Evolutionary conservation across 1,284 basidiomycete species (phyloP), one percentile per base, ranked within the genome.

Genomic region (Mixia osmundae): DNA sequence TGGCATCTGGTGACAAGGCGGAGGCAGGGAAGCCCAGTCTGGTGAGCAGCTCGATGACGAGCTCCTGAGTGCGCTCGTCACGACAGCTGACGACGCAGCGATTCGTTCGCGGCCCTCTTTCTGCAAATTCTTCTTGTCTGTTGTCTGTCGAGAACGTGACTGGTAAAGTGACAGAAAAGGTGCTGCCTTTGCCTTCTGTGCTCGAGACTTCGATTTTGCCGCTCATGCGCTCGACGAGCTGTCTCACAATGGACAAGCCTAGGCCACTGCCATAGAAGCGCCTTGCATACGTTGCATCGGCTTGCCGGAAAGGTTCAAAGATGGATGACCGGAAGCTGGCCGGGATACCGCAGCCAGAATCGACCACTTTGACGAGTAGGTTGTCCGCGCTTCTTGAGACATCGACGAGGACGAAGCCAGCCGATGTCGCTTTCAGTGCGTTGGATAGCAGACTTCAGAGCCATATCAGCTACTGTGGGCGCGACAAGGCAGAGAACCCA

Each of bases 261-360:
- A 36, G 34, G 16, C 34, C 34, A 20, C 15, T 15, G 10, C 34
- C 34, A 11, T 10, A 5, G 20, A 7, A 8, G 12, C 14, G 31
- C 20, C 19, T 11, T 10, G 16, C 9, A 9, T 5, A 15, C 20
- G 22, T 23, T 15, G n/a, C 5, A 25, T 36, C 34, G 6, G 34
- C 34, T 20, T 36, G 34, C 11, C 7, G 12, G 25, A 36, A 36
- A 18, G 34, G 24, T 9, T 36, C 15, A 16, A 26, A 36, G n/a
- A 36, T 9, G 4, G n/a, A 10, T 5, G 8, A 7, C n/a, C 10
- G 24, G 25, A 36, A 36, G 6, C 23, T 26, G 10, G 7, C 25
- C 5, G 34, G 34, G n/a, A 36, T 36, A 20, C 18, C 18, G 14
- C 15, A 18, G 19, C 34, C 34, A 4, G 34, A 18, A 20, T 36